These are phyloP conservation scores for Saccharomycopsis babjevae DNA, from an alignment of 805 yeast species.

Conservation along the genomic window DNA sequence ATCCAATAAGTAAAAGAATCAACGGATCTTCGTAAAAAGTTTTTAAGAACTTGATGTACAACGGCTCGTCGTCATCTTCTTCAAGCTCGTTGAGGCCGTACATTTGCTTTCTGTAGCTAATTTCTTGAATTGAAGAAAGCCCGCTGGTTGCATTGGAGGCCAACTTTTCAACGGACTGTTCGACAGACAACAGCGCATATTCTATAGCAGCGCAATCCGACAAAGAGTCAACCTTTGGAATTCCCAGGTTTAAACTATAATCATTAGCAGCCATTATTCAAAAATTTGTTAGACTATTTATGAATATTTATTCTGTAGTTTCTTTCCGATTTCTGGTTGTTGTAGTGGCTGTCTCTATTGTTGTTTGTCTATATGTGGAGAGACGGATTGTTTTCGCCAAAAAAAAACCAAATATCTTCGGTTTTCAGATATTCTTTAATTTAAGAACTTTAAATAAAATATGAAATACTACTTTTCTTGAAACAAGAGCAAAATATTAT, in stretches of 20 bases:
- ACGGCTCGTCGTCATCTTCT: constrained; percentile 64
- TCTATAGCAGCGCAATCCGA: constrained; percentile 20
- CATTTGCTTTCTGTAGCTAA: constrained; percentile 54
- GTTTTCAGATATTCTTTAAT: no score
- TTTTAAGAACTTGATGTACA: constrained; percentile 61
- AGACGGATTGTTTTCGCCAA: no score
- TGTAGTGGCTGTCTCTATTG: no score
- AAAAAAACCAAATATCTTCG: no score
- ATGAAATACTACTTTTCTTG: no score
- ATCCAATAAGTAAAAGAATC: constrained; percentile 77
- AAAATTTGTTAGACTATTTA: no score
- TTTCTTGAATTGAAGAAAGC: constrained; percentile 57
- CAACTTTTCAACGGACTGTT: constrained; percentile 54
- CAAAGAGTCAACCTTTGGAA: not conserved
- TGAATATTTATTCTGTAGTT: no score
- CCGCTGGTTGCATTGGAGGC: constrained; percentile 56
- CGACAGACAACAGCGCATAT: constrained; percentile 51
- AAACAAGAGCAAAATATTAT: no score
- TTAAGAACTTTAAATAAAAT: no score
- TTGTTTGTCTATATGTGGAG: no score
- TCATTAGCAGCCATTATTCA: not conserved
- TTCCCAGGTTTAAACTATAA: not conserved
- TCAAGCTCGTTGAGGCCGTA: constrained; percentile 78
- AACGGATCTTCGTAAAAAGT: constrained; percentile 87
- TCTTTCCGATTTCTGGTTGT: no score